Evolutionary conservation across 257 asterid genomes (phyloP).

Genomic region (Sherardia arvensis): DNA sequence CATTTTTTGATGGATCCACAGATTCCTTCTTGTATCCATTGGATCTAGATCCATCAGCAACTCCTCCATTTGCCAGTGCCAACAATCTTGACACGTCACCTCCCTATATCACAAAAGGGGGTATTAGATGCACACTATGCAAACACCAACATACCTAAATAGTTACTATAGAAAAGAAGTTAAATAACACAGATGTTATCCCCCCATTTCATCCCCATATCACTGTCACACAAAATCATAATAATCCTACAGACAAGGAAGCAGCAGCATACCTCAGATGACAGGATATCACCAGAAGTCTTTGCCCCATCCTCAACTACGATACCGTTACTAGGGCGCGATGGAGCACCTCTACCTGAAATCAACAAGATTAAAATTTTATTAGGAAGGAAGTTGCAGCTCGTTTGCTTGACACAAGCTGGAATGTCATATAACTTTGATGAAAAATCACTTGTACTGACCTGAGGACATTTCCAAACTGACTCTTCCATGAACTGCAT

Average conservation of each 20-base stretch:
- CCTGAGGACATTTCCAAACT: slow-evolving; percentile 27
- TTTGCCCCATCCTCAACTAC: slow-evolving; percentile 38
- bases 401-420: not conserved
- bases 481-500: slow-evolving; percentile 35
- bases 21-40: slow-evolving; percentile 37
- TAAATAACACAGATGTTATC: not conserved
- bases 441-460: not conserved
- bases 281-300: slow-evolving; percentile 31
- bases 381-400: not conserved
- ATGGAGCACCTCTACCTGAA: slow-evolving; percentile 42
- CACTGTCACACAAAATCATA: not conserved
- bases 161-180: not conserved
- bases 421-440: not conserved
- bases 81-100: slow-evolving; percentile 34
- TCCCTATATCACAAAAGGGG: slow-evolving; percentile 31
- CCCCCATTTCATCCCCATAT: not conserved
- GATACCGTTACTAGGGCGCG: slow-evolving; percentile 41
- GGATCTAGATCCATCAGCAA: slow-evolving; percentile 35
- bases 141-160: not conserved
- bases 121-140: not conserved
- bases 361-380: slow-evolving; percentile 17
- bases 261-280: slow-evolving; percentile 46
- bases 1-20: slow-evolving; percentile 57
- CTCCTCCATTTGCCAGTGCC: slow-evolving; percentile 43
- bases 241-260: not conserved